Evolutionary conservation across 257 asterid genomes (phyloP), one percentile per base, ranked within the genome.

Genomic region (Datura wrightii): DNA sequence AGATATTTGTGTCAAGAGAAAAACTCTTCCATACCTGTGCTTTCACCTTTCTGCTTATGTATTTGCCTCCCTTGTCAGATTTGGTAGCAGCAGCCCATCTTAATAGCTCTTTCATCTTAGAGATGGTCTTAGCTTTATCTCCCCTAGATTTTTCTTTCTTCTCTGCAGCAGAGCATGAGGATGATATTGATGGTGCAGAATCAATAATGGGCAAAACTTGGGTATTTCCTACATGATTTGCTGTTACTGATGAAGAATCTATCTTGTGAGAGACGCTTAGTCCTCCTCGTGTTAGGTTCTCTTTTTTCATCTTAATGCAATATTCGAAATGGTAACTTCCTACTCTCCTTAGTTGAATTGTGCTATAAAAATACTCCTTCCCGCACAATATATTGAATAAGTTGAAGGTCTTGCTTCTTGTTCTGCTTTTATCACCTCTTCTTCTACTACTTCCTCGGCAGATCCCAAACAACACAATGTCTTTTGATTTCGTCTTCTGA

Each of bases 1-100:
- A 24, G 31, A 24, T 24, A 24, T 24, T 24, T 24, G 31, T 24
- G 31, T 24, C 31, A 24, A 24, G 31, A 24, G 31, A 24, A 24
- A 24, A 24, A 24, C 31, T 24, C 31, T 24, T 24, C 31, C 31
- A 24, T 24, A 24, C 31, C 31, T 24, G 31, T 24, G 31, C 0
- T 24, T 24, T 24, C 62, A 93, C 97, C 97, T 93, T 95, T 87
- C 97, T 85, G 53, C 89, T 82, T 7, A 93, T 74, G 59, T 88
- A 90, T 56, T 88, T 94, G 11, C 92, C 91, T 46, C 95, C 91
- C 82, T 86, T 92, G 70, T 91, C 94, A 80, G 90, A 83, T 82
- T 89, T 95, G 52, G 92, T 86, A 42, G 94, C 91, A 36, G 94
- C 95, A 54, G 96, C 97, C 98, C 98, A 93, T 89, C 90, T 92